phyloP scores from a whole-genome alignment of 306 rosid genomes.

The Citrullus mucosospermus region DNA sequence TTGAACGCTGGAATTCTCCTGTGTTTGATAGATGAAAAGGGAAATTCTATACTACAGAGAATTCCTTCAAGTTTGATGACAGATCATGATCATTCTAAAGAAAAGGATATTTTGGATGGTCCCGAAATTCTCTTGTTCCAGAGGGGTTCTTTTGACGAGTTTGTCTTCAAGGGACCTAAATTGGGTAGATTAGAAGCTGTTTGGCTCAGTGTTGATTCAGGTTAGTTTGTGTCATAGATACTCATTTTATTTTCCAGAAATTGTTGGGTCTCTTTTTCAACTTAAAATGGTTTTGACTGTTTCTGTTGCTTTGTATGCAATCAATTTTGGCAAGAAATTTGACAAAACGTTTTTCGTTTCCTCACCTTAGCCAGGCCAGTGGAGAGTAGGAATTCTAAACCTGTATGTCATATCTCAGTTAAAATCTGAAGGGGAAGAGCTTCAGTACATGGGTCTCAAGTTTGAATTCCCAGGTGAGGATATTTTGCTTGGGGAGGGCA shows the following conservation, averaged over 20 bases:
- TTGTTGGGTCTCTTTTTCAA: background rate
- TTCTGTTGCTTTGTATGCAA: background rate
- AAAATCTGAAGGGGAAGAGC: slow-evolving; percentile 19
- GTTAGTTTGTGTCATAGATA: slow-evolving; percentile 22
- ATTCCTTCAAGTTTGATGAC: slow-evolving; percentile 39
- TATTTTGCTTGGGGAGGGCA: slow-evolving; percentile 65
- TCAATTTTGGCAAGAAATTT: slow-evolving; percentile 8
- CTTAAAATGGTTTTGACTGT: background rate
- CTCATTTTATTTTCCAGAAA: background rate
- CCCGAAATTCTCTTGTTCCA: slow-evolving; percentile 40
- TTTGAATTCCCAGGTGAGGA: slow-evolving; percentile 50
- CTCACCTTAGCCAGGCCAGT: slow-evolving; percentile 67
- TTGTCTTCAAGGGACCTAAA: slow-evolving; percentile 65
- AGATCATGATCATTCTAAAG: slow-evolving; percentile 23
- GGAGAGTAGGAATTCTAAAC: slow-evolving; percentile 62
- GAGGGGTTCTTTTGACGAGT: slow-evolving; percentile 64
- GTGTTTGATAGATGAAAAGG: slow-evolving; percentile 60
- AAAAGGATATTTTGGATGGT: slow-evolving; percentile 17
- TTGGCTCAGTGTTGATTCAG: slow-evolving; percentile 86
- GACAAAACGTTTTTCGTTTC: slow-evolving; percentile 10
- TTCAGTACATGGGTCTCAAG: slow-evolving; percentile 23
- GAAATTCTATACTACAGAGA: slow-evolving; percentile 65
- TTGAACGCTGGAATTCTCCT: slow-evolving; percentile 61
- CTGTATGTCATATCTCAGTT: slow-evolving; percentile 28
- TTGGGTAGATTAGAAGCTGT: slow-evolving; percentile 44